Percentiles rank a stretch among this genome's conserved stretches.
These are phyloP conservation scores for Aspergillus tamarii DNA, from an alignment of 2,329 filamentous ascomycete genomes.

Conservation along the genomic window DNA sequence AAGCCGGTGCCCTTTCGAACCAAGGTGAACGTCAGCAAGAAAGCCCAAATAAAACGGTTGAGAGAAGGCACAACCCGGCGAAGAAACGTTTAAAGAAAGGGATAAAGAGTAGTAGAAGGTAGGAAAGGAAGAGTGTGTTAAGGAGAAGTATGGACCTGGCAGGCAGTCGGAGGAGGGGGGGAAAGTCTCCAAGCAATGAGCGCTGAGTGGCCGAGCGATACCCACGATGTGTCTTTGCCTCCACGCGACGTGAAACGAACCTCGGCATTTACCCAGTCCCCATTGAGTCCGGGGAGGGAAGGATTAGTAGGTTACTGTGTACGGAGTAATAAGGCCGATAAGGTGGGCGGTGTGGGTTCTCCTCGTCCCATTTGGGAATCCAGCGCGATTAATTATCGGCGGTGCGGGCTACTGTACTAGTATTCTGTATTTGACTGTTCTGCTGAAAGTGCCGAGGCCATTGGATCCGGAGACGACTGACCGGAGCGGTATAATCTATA, in stretches of 20 bases:
- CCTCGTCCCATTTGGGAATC: background rate
- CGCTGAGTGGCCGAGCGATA: background rate
- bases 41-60: background rate
- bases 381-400: background rate
- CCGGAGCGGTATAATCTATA: no score
- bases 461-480: no score
- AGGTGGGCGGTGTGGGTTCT: background rate
- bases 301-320: no score
- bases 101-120: background rate
- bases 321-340: background rate
- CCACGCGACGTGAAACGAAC: constrained; percentile 11
- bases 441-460: background rate
- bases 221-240: constrained; percentile 3
- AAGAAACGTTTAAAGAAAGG: background rate
- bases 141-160: constrained; percentile 1
- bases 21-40: background rate
- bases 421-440: no score
- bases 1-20: background rate
- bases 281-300: constrained; percentile 1
- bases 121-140: background rate
- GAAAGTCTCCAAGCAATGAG: background rate
- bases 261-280: constrained; percentile 16
- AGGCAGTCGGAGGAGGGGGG: background rate
- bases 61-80: background rate
- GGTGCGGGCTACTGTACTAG: no score